Percentiles rank a stretch among this genome's conserved stretches.
Evolutionary conservation across 306 rosid species (phyloP).

Genomic region (Astragalus glycyphyllos): DNA sequence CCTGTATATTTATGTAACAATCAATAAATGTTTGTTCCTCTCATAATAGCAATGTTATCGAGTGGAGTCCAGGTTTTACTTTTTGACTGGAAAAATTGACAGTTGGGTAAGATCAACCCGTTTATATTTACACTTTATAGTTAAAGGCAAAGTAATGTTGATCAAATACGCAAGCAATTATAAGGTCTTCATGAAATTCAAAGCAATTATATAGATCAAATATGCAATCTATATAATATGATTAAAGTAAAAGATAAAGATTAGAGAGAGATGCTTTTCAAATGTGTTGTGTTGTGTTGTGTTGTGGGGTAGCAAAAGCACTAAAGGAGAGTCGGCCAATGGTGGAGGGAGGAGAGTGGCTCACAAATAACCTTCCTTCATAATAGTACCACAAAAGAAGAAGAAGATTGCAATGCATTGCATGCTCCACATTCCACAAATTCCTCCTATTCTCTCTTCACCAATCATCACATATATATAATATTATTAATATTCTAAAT

Average conservation of each 20-base stretch:
- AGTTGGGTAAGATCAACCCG: background rate
- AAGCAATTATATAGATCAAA: too few relatives aligned
- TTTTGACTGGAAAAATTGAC: background rate
- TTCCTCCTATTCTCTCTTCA: constrained; percentile 37
- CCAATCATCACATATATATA: constrained; percentile 53
- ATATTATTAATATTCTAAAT: background rate
- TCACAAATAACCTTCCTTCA: constrained; percentile 38
- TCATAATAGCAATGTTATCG: background rate
- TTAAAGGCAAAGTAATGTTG: constrained; percentile 4
- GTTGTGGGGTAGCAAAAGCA: constrained; percentile 74
- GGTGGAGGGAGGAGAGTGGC: background rate
- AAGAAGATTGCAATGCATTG: constrained; percentile 29
- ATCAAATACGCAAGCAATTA: background rate
- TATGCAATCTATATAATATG: too few relatives aligned
- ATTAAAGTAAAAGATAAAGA: constrained; percentile 36
- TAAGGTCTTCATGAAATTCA: constrained; percentile 4
- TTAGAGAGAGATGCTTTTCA: constrained; percentile 29
- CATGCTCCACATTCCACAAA: constrained; percentile 54
- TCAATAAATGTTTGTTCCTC: too few relatives aligned
- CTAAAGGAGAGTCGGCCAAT: constrained; percentile 42
- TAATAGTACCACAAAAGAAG: constrained; percentile 29
- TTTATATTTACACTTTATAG: constrained; percentile 3
- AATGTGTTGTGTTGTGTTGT: constrained; percentile 33
- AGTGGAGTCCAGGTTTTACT: background rate
- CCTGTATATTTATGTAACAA: too few relatives aligned